A percentile compares a stretch with the other conserved stretches of the same genome.
Conservation (phyloP, 495 filamentous ascomycete species). For the Podospora fimiseda region DNA sequence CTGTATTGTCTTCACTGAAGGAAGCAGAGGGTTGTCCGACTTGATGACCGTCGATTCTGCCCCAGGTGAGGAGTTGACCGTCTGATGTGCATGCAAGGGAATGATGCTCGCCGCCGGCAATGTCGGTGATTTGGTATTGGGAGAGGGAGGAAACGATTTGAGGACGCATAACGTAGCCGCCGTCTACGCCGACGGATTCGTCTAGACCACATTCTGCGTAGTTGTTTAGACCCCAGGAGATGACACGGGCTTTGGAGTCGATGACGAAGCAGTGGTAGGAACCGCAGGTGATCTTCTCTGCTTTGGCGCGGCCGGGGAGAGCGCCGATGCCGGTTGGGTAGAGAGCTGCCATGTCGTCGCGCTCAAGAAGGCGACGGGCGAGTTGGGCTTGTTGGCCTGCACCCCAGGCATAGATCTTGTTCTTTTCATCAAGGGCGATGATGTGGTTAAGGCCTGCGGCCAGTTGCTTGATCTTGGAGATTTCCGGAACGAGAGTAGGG, state of each 20-base stretch:
- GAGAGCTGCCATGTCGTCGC: constrained; percentile 52
- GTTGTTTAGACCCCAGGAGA: constrained; percentile 82
- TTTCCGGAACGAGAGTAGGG: constrained; percentile 32
- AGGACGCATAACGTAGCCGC: constrained; percentile 48
- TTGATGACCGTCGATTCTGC: constrained; percentile 59
- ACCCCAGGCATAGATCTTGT: constrained; percentile 65
- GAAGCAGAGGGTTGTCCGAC: constrained; percentile 49
- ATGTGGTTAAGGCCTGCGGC: constrained; percentile 63
- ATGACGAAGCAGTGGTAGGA: constrained; percentile 75
- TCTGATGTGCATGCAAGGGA: constrained; percentile 55
- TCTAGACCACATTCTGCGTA: constrained; percentile 71
- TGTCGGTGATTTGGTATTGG: constrained; percentile 42
- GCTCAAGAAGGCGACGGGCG: constrained; percentile 60
- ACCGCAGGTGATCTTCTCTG: constrained; percentile 52
- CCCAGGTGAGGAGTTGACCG: constrained; percentile 62
- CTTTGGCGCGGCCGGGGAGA: constrained; percentile 51
- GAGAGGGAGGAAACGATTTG: constrained; percentile 44
- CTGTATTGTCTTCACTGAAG: constrained; percentile 48
- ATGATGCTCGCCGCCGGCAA: constrained; percentile 66
- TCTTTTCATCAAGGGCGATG: constrained; percentile 61
- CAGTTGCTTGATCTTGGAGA: constrained; percentile 59
- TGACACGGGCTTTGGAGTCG: constrained; percentile 62
- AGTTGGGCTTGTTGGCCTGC: constrained; percentile 69
- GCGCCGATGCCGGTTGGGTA: constrained; percentile 60
- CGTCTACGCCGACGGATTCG: constrained; percentile 58